Percentiles rank a stretch among this genome's conserved stretches.
Conservation (phyloP, 2,329 filamentous ascomycete genomes). For the Drechslera avenae region DNA sequence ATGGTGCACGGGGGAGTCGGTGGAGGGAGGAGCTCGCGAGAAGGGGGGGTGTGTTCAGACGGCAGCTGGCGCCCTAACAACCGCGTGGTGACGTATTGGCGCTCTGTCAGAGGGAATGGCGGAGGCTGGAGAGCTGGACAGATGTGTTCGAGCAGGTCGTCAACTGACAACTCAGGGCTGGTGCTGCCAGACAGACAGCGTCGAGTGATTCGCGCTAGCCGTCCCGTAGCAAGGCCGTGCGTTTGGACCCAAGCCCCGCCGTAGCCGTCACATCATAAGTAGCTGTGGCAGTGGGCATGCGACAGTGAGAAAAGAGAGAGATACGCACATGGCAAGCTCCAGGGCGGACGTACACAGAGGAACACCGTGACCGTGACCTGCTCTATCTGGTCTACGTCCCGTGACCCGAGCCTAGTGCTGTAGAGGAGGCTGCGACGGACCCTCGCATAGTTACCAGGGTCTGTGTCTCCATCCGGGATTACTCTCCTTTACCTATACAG, state of each 20-base stretch:
- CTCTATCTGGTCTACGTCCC: background rate
- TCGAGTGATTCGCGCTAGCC: constrained; percentile 27
- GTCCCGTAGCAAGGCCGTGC: constrained; percentile 25
- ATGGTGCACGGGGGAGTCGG: constrained; percentile 30
- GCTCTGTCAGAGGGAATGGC: constrained; percentile 15
- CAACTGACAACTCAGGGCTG: constrained; percentile 32
- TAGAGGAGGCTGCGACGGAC: background rate
- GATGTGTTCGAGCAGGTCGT: constrained; percentile 27
- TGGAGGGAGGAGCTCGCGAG: constrained; percentile 29
- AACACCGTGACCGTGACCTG: too few species aligned
- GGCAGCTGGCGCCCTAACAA: constrained; percentile 30
- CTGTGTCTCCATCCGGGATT: too few species aligned
- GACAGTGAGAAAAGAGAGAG: background rate
- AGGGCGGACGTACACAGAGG: too few species aligned
- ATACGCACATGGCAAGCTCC: too few species aligned
- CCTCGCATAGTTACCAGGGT: background rate
- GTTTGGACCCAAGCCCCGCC: constrained; percentile 14
- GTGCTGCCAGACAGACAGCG: constrained; percentile 25
- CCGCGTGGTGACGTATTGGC: constrained; percentile 23
- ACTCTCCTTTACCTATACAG: too few species aligned
- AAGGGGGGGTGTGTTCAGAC: constrained; percentile 25
- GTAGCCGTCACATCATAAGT: constrained; percentile 9
- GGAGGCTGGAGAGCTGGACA: constrained; percentile 13
- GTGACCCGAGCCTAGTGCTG: background rate
- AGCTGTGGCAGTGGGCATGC: background rate